phyloP scores from a whole-genome alignment of 306 rosid species.

The Fragaria vesca region DNA sequence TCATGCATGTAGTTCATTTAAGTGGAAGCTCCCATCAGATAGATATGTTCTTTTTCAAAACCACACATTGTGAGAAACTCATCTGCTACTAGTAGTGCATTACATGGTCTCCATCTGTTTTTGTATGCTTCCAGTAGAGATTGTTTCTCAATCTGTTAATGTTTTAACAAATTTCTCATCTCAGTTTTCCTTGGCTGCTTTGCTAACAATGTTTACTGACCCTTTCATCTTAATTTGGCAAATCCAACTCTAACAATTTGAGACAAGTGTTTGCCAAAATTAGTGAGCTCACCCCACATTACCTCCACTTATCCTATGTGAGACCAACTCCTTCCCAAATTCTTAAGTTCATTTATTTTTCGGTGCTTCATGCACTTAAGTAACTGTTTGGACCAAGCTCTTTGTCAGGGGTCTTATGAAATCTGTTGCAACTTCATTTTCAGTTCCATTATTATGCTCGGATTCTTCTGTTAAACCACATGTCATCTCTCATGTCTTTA shows the following conservation, averaged over 20 bases:
- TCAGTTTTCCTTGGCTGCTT: background rate
- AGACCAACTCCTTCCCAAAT: constrained; percentile 3
- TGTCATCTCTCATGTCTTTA: background rate
- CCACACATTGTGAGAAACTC: background rate
- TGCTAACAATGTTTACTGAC: background rate
- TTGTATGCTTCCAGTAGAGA: background rate
- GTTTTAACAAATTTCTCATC: background rate
- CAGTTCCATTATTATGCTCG: background rate
- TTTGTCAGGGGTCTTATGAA: background rate
- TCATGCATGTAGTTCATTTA: background rate
- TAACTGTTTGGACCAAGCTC: background rate
- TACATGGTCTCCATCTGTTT: background rate
- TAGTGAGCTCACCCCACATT: constrained; percentile 3
- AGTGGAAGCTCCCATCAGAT: constrained; percentile 1
- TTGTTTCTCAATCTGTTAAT: background rate
- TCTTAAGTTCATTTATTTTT: background rate
- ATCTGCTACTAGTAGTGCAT: background rate
- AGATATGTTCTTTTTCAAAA: background rate
- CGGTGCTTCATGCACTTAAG: background rate
- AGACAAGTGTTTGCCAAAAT: constrained; percentile 13
- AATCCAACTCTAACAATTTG: background rate
- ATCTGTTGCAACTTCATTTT: background rate
- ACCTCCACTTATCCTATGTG: background rate
- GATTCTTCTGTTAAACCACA: background rate
- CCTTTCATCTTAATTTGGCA: background rate